Percentiles rank a stretch among this genome's conserved stretches.
phyloP scores from a whole-genome alignment of 1,284 basidiomycete genomes.

The Farysia itapuensis region DNA sequence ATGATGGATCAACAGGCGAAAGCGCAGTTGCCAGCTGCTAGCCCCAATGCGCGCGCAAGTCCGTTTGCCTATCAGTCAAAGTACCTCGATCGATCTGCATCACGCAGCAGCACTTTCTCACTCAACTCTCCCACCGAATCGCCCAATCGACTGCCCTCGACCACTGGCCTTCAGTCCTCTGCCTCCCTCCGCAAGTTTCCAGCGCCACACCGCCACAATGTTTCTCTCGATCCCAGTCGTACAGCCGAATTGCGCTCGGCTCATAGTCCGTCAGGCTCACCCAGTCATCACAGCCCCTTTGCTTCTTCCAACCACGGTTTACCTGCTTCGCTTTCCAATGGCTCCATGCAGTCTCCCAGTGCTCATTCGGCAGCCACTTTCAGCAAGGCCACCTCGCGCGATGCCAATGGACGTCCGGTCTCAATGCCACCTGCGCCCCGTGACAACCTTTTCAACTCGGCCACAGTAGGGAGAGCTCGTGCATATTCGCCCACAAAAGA shows the following conservation, averaged over 20 bases:
- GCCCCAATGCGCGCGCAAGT: constrained; percentile 34
- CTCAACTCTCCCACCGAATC: constrained; percentile 23
- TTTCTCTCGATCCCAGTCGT: constrained; percentile 41
- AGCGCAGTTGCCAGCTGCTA: constrained; percentile 30
- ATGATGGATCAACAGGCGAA: constrained; percentile 41
- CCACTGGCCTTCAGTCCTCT: constrained; percentile 30
- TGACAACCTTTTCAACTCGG: constrained; percentile 21
- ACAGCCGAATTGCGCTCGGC: constrained; percentile 27
- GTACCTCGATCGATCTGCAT: constrained; percentile 49
- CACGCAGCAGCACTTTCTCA: constrained; percentile 46
- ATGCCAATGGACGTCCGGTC: constrained; percentile 26
- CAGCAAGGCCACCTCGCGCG: constrained; percentile 21
- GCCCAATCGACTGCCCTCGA: constrained; percentile 1
- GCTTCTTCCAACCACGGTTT: constrained; percentile 10
- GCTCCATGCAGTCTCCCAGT: constrained; percentile 9
- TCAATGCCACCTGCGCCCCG: constrained; percentile 51
- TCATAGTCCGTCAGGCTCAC: too few species aligned
- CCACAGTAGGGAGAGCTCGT: constrained; percentile 25
- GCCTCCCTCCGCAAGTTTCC: constrained; percentile 42
- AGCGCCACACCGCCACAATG: constrained; percentile 47
- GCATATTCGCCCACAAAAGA: constrained; percentile 36
- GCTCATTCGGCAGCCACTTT: constrained; percentile 20
- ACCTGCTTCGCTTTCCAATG: neutral
- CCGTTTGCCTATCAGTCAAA: constrained; percentile 55
- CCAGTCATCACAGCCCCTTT: constrained; percentile 9